Percentiles rank a stretch among this genome's conserved stretches.
phyloP scores from a whole-genome alignment of 73 alveolate genomes.

The Paramecium biaurelia region DNA sequence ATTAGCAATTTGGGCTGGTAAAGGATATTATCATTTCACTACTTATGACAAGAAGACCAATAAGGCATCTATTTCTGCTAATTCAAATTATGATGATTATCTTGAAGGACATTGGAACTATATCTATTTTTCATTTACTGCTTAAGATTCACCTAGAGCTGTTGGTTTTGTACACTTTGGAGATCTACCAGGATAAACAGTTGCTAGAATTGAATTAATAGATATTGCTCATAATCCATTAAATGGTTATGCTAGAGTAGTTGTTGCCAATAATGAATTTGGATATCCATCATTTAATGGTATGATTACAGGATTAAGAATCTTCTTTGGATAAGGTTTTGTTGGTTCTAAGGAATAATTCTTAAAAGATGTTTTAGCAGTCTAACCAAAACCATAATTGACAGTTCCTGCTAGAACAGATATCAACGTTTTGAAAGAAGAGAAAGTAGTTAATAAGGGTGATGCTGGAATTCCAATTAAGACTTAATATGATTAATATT shows the following conservation, averaged over 20 bases:
- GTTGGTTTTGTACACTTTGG: conserved; percentile 45
- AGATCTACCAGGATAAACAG: neutral
- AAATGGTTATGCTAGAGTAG: conserved; percentile 51
- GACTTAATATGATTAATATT: neutral
- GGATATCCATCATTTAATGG: conserved; percentile 43
- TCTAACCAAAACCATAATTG: conserved; percentile 5
- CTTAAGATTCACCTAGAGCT: conserved; percentile 19
- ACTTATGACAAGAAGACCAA: conserved; percentile 19
- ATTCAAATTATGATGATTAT: neutral
- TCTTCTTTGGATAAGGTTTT: conserved; percentile 28
- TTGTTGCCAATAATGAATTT: conserved; percentile 47
- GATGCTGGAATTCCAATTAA: neutral
- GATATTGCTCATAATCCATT: neutral
- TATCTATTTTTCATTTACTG: neutral
- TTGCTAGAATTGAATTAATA: neutral
- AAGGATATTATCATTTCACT: conserved; percentile 55
- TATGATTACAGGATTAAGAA: conserved; percentile 30
- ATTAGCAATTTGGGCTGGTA: conserved; percentile 47
- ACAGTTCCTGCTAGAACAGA: neutral
- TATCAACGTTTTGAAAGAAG: neutral
- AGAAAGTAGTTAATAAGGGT: neutral
- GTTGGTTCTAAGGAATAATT: conserved; percentile 44
- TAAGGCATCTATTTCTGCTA: neutral
- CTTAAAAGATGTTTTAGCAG: neutral
- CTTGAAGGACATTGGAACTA: conserved; percentile 49